Percentiles rank a stretch among this genome's conserved stretches.
Evolutionary conservation across 208 protist genomes (phyloP).

Genomic region (Leishmania lainsoni): DNA sequence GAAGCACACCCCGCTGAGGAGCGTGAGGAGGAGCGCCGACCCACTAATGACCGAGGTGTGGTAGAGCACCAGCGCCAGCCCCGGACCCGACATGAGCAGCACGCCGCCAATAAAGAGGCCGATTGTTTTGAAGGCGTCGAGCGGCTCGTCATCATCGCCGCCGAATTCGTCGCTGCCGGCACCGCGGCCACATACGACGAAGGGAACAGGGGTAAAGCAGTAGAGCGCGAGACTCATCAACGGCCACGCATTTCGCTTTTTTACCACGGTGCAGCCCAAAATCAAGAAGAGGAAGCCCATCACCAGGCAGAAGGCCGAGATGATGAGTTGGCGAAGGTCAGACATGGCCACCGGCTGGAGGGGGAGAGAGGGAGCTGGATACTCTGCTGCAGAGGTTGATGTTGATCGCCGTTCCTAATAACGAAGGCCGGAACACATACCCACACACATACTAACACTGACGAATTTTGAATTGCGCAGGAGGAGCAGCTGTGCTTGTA

Average conservation of each 20-base stretch:
- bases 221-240: slow-evolving; percentile 60
- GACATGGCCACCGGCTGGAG: slow-evolving; percentile 28
- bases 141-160: slow-evolving; percentile 29
- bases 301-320: slow-evolving; percentile 59
- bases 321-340: slow-evolving; percentile 45
- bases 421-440: not conserved
- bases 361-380: not conserved
- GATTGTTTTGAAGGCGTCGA: slow-evolving; percentile 41
- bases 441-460: not conserved
- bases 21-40: slow-evolving; percentile 45
- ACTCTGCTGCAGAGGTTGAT: not conserved
- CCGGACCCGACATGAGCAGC: slow-evolving; percentile 59
- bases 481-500: not conserved
- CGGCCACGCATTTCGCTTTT: slow-evolving; percentile 49
- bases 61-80: slow-evolving; percentile 60
- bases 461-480: not conserved
- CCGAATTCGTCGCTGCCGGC: slow-evolving; percentile 17
- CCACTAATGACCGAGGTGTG: slow-evolving; percentile 53
- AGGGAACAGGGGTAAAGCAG: slow-evolving; percentile 55
- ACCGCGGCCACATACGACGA: slow-evolving; percentile 54
- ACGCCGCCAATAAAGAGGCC: slow-evolving; percentile 71
- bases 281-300: slow-evolving; percentile 62
- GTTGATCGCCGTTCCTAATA: not conserved
- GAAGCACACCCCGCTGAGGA: slow-evolving; percentile 43
- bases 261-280: slow-evolving; percentile 56